Evolutionary conservation across 2,329 filamentous ascomycete species (phyloP), one percentile per base, ranked within the genome.

Genomic region (Penicillium sp.): DNA sequence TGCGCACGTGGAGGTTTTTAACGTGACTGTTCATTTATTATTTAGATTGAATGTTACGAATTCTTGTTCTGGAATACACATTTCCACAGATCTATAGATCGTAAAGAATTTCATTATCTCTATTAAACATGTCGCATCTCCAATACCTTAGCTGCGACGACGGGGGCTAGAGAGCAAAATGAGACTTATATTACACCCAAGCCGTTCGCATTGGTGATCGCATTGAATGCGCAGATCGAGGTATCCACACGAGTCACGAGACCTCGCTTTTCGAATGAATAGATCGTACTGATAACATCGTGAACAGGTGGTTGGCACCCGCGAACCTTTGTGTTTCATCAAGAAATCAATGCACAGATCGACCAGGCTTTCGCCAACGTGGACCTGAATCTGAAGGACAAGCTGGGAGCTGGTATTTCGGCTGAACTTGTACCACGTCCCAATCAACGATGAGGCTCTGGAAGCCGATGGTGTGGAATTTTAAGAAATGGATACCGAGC

Each of bases 311-410:
- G 75, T 58, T 76, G 72, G 70, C 54, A 74, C 29, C 68, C 66
- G 1, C 34, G 55, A 9, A 68, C 65, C 0, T 65, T 62, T 8
- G 51, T 50, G 2, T 58, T 71, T 45, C 55, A 65, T 53, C 64
- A 62, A 2, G 75, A 80, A 11, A 70, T 80, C 40, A 75, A 76
- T 46, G 74, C 70, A 0, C 74, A 83, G 51, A 79, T 83, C 46
- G 79, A 81, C 49, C 75, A 78, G 52, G 81, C 83, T 0, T 87
- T 87, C 62, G 69, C 66, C 4, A 87, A 87, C 55, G 80, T 86
- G 10, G 82, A 87, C 1, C 65, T 75, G 5, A 72, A 68, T 29
- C 69, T 87, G 5, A 78, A 75, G 41, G 64, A 79, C 16, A 56
- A n/a, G 66, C 16, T 68, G 68, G 68, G 41, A 53, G 19, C 81